Conservation (phyloP, 2,329 filamentous ascomycete genomes). For the Aspergillus tubingensis region DNA sequence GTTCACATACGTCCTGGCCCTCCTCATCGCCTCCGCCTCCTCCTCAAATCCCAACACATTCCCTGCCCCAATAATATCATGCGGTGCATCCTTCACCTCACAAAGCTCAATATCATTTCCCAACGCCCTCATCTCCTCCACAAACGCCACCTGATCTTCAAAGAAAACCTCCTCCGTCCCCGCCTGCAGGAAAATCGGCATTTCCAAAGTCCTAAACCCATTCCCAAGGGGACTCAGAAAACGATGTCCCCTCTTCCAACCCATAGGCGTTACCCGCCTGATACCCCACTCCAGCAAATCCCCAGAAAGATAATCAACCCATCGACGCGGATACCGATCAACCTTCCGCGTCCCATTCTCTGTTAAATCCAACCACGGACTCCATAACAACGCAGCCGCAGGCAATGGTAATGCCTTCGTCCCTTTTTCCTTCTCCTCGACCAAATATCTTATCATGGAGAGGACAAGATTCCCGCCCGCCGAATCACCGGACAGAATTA, state of each 20-base stretch:
- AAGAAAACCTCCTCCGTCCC: not conserved
- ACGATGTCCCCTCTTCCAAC: not conserved
- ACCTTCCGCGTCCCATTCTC: not conserved
- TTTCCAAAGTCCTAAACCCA: not conserved
- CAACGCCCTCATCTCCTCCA: not conserved
- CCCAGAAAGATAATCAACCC: not conserved
- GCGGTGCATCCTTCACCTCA: not conserved
- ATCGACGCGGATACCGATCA: not conserved
- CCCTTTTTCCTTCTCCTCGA: not conserved
- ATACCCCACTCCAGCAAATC: not conserved
- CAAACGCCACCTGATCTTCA: not conserved
- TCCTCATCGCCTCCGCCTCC: not conserved
- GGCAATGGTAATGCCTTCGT: not conserved
- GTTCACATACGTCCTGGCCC: not conserved
- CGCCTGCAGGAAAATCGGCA: not conserved
- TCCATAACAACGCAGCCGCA: not conserved
- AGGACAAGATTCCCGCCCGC: not conserved
- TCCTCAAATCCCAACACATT: not conserved
- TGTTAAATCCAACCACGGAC: not conserved
- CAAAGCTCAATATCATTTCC: not conserved
- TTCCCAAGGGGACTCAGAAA: not conserved
- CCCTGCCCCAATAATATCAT: not conserved
- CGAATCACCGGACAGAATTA: not conserved
- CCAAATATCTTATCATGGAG: not conserved
- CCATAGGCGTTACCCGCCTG: not conserved